These are phyloP conservation scores for Diplocarpon mali DNA, from an alignment of 2,329 filamentous ascomycete genomes.

Conservation along the genomic window DNA sequence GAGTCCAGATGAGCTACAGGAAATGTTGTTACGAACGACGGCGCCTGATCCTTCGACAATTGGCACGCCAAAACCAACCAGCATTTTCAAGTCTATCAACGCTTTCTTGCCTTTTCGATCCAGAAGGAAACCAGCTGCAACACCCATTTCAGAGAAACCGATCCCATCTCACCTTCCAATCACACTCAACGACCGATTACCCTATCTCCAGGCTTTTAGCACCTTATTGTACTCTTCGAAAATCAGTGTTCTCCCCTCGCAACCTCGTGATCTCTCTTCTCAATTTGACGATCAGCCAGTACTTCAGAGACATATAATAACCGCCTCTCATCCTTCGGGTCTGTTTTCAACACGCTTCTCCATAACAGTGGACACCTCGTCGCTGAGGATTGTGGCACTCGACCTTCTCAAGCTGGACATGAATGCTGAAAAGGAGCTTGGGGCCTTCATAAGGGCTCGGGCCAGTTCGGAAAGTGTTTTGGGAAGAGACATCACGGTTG, in stretches of 20 bases:
- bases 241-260: slow-evolving; percentile 34
- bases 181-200: slow-evolving; percentile 51
- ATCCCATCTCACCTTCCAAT: slow-evolving; percentile 53
- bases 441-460: slow-evolving; percentile 33
- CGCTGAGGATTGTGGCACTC: slow-evolving; percentile 40
- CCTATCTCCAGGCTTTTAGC: slow-evolving; percentile 62
- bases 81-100: slow-evolving; percentile 23
- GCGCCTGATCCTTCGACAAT: slow-evolving; percentile 8
- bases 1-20: slow-evolving; percentile 29
- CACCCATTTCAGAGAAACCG: slow-evolving; percentile 30
- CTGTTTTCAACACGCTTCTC: slow-evolving; percentile 48
- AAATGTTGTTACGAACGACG: slow-evolving; percentile 21
- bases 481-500: slow-evolving; percentile 44
- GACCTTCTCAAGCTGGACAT: slow-evolving; percentile 44
- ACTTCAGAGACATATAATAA: slow-evolving; percentile 46
- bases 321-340: slow-evolving; percentile 33
- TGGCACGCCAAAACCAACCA: slow-evolving; percentile 13
- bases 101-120: slow-evolving; percentile 26
- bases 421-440: slow-evolving; percentile 47
- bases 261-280: slow-evolving; percentile 15
- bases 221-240: slow-evolving; percentile 51
- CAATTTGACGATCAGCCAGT: slow-evolving; percentile 22
- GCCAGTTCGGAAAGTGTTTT: slow-evolving; percentile 33
- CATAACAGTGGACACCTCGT: slow-evolving; percentile 46
- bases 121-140: slow-evolving; percentile 19